Percentiles rank a stretch among this genome's conserved stretches.
phyloP scores from a whole-genome alignment of 1,284 basidiomycete genomes.

The Gastroboletus turbinatus region DNA sequence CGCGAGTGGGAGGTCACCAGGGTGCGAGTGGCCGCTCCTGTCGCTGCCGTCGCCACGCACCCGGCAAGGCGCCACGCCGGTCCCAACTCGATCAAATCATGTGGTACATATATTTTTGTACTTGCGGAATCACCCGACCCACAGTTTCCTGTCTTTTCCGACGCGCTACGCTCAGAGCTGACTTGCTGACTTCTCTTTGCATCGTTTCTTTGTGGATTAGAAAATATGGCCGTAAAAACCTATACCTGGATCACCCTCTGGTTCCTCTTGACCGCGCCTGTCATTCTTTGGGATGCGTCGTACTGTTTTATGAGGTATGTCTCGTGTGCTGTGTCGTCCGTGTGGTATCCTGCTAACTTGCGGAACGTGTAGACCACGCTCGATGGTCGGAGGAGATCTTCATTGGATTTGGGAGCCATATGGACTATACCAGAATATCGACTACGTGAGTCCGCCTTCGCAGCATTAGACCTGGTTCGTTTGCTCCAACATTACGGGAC shows the following conservation, averaged over 20 bases:
- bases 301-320: conserved; percentile 72
- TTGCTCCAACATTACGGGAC: conserved; percentile 24
- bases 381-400: conserved; percentile 77
- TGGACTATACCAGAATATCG: conserved; percentile 71
- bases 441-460: conserved; percentile 44
- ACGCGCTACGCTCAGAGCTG: not conserved
- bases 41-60: not conserved
- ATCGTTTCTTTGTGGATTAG: not conserved
- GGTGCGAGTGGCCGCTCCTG: not conserved
- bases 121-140: not conserved
- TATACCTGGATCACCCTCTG: conserved; percentile 66
- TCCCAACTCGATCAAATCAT: not conserved
- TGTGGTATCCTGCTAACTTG: not conserved
- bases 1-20: not conserved
- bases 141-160: not conserved
- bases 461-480: not conserved
- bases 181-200: not conserved
- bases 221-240: conserved; percentile 48
- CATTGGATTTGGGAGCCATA: conserved; percentile 90
- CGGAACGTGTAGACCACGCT: conserved; percentile 46
- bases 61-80: too few relatives aligned
- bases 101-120: not conserved
- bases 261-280: conserved; percentile 59
- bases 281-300: conserved; percentile 66
- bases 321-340: not conserved